phyloP scores from a whole-genome alignment of 805 yeast genomes.

The Saccharomycopsis selenospora region DNA sequence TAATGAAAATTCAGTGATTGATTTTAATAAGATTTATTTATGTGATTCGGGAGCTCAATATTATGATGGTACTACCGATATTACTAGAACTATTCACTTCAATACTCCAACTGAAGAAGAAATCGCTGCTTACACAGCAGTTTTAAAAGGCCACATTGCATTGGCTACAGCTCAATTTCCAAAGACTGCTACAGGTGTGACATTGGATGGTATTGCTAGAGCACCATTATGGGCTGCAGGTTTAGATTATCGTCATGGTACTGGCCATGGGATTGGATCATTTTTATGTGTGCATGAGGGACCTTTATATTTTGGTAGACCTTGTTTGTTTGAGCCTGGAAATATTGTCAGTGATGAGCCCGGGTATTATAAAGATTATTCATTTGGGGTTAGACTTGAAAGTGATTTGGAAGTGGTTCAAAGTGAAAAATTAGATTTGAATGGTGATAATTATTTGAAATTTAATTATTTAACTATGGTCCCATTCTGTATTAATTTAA shows the following conservation, averaged over 20 bases:
- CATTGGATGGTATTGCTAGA: slow-evolving; percentile 51
- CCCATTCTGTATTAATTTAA: slow-evolving; percentile 49
- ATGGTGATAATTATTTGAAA: slow-evolving; percentile 35
- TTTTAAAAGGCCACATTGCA: slow-evolving; percentile 50
- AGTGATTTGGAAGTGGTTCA: slow-evolving; percentile 36
- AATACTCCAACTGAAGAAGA: slow-evolving; percentile 40
- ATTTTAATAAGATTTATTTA: slow-evolving; percentile 46
- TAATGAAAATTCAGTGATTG: slow-evolving; percentile 34
- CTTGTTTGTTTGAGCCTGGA: slow-evolving; percentile 40
- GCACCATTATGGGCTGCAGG: slow-evolving; percentile 51
- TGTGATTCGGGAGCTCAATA: slow-evolving; percentile 57
- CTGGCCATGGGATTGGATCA: slow-evolving; percentile 60
- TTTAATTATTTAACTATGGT: slow-evolving; percentile 53
- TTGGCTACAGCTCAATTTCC: slow-evolving; percentile 46
- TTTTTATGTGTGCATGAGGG: slow-evolving; percentile 57
- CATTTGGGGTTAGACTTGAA: slow-evolving; percentile 52
- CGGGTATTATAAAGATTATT: slow-evolving; percentile 53
- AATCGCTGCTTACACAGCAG: slow-evolving; percentile 45
- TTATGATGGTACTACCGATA: slow-evolving; percentile 59
- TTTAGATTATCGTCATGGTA: slow-evolving; percentile 55
- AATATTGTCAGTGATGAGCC: slow-evolving; percentile 56
- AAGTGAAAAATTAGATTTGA: slow-evolving; percentile 32
- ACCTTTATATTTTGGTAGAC: slow-evolving; percentile 46
- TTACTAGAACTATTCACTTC: slow-evolving; percentile 54
- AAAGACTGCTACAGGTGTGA: slow-evolving; percentile 45